Evolutionary conservation across 257 asterid species (phyloP), one percentile per base, ranked within the genome.

Genomic region (Nicotiana sylvestris): DNA sequence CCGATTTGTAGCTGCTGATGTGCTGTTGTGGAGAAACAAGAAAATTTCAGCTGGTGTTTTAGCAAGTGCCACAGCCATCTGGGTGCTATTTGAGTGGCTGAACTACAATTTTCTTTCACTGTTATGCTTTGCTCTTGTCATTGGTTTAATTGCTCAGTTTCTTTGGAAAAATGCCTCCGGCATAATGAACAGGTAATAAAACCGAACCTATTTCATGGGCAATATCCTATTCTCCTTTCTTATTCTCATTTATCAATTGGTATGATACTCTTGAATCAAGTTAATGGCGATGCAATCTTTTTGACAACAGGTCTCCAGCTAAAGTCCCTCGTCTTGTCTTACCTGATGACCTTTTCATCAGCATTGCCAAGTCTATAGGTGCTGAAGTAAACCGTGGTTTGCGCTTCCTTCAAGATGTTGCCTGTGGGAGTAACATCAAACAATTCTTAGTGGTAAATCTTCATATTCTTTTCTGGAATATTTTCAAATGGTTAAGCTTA

Each of bases 21-120:
- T 91, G 76, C 85, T 95, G 67, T 86, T 95, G 62, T 95, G 98
- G 98, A 95, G 97, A 87, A 88, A 93, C 88, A 95, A 95, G 93
- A 95, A 88, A 89, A 92, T 88, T 68, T 95, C 98, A 17, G 97
- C 94, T 25, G 87, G 98, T 53, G 83, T 86, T 66, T 85, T 95
- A 74, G 78, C 89, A 35, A 87, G 92, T 66, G 95, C 98, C 21
- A 92, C 98, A 7, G 78, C 87, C 11, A 76, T 87, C 64, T 95
- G 98, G 98, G 90, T 92, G 86, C 90, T 95, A 35, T 93, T 95
- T 60, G 98, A 93, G 82, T 95, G 97, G 98, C 96, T 95, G 25
- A 88, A 92, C 62, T 95, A 91, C 89, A 85, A 93, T 81, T 89
- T 95, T 81, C 97, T 95, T 60, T 66, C 98, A 15, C 91, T 95